phyloP scores from a whole-genome alignment of 768 basidiomycete species.

The Gloeophyllum trabeum region DNA sequence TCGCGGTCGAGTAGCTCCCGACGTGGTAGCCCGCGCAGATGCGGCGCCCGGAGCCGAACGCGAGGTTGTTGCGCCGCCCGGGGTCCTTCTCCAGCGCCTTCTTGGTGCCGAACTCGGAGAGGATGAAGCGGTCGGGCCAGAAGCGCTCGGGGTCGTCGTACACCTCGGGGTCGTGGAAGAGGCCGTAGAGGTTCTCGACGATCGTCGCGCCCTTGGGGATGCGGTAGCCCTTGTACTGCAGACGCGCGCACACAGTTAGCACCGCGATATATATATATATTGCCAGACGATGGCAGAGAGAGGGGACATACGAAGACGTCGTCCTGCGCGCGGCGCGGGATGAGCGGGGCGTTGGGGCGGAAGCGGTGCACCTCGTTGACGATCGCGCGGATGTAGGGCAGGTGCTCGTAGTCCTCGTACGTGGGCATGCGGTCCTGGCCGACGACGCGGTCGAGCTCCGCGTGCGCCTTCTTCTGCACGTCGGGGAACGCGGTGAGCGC shows the following conservation, averaged over 20 bases:
- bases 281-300: no score
- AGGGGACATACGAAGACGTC: no score
- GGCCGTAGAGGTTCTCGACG: constrained; percentile 11
- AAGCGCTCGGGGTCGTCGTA: constrained; percentile 11
- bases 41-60: background rate
- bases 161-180: constrained; percentile 11
- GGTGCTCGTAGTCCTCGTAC: constrained; percentile 6
- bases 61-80: background rate
- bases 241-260: background rate
- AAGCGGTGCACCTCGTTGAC: constrained; percentile 8
- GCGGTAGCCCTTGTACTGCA: constrained; percentile 8
- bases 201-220: constrained; percentile 9
- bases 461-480: constrained; percentile 12
- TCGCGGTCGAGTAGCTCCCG: background rate
- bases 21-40: background rate
- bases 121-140: constrained; percentile 3
- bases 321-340: background rate
- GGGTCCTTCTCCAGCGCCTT: background rate
- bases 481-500: constrained; percentile 11
- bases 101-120: background rate
- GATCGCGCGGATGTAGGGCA: constrained; percentile 13
- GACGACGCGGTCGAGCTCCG: constrained; percentile 16
- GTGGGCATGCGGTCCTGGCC: constrained; percentile 12
- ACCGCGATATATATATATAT: background rate
- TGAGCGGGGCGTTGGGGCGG: background rate